Evolutionary conservation across 2,329 filamentous ascomycete genomes (phyloP), one percentile per base, ranked within the genome.

Genomic region (Arthrobotrys pseudoclavata): DNA sequence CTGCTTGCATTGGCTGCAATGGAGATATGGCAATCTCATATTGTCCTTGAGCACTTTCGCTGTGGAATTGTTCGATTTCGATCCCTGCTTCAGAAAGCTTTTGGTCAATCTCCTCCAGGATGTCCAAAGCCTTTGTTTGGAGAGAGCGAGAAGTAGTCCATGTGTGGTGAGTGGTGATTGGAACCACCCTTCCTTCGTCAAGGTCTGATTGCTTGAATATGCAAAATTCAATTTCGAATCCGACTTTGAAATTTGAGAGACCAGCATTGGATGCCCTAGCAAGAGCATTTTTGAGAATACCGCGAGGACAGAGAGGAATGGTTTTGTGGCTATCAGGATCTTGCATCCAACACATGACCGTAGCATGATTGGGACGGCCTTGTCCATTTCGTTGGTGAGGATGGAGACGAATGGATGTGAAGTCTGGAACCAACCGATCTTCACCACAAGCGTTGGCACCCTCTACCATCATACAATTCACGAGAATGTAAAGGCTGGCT

Each of bases 141-240:
- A 92, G 87, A 15, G 88, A 86, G 0, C 89, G 88, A 50, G 91
- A 86, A 18, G 89, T 87, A 0, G 89, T 90, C 91, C 91, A 95
- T 0, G 90, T 89, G 81, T 95, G 92, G 0, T 89, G 89, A 53
- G 87, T 86, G 6, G 87, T 87, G n/a, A 87, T 82, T 0, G 91
- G 85, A 0, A 84, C 80, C 77, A 85, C 84, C 3, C 83, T 83
- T 0, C 79, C 76, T 4, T 79, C 79, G 15, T 83, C 79, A 26
- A 83, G 80, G 6, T 81, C 80, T 37, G 83, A 81, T 20, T 86
- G 86, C 47, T 86, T 86, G 79, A 95, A 85, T 79, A 96, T 90
- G 0, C 92, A 86, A 9, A 96, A 88, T 83, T 96, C 93, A 47
- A 96, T 89, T 83, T 97, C 93, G 80, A 96, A 96, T 0, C 93